A percentile compares a stretch with the other conserved stretches of the same genome.
Conservation (phyloP, 2,329 filamentous ascomycete genomes). For the Fusarium sambucinum region DNA sequence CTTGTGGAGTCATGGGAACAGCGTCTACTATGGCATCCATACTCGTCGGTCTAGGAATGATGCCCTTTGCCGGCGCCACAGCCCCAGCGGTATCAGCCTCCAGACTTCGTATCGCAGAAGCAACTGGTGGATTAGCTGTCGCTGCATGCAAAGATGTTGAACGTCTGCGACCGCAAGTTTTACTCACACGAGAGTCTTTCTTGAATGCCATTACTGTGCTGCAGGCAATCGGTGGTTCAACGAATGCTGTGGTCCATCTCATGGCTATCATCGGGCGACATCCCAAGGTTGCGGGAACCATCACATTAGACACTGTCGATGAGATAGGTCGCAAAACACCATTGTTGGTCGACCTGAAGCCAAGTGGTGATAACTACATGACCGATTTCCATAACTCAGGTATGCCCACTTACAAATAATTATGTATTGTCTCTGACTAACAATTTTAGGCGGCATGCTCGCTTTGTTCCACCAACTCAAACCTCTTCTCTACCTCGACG, state of each 20-base stretch:
- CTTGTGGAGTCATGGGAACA: slow-evolving; percentile 92
- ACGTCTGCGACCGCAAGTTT: slow-evolving; percentile 74
- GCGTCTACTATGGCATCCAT: slow-evolving; percentile 91
- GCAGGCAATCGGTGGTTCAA: slow-evolving; percentile 86
- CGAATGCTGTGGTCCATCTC: slow-evolving; percentile 88
- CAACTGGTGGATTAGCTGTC: slow-evolving; percentile 77
- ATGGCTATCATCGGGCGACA: slow-evolving; percentile 83
- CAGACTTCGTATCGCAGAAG: slow-evolving; percentile 84
- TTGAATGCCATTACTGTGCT: slow-evolving; percentile 89
- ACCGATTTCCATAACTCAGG: slow-evolving; percentile 81
- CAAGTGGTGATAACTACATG: slow-evolving; percentile 88
- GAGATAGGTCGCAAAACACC: slow-evolving; percentile 82
- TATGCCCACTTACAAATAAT: background rate
- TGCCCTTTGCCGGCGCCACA: slow-evolving; percentile 80
- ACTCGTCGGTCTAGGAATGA: slow-evolving; percentile 84
- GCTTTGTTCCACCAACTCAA: slow-evolving; percentile 83
- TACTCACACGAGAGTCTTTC: slow-evolving; percentile 81
- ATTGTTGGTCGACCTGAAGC: slow-evolving; percentile 86
- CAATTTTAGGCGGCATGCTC: slow-evolving; percentile 75
- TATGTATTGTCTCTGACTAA: background rate
- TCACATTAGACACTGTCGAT: slow-evolving; percentile 84
- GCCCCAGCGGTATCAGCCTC: slow-evolving; percentile 82
- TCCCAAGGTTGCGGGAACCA: slow-evolving; percentile 70
- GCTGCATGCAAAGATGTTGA: slow-evolving; percentile 72
- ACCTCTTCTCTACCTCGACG: slow-evolving; percentile 80